Percentiles rank a stretch among this genome's conserved stretches.
Conservation (phyloP, 345 rosid genomes). For the Bruguiera parviflora region DNA sequence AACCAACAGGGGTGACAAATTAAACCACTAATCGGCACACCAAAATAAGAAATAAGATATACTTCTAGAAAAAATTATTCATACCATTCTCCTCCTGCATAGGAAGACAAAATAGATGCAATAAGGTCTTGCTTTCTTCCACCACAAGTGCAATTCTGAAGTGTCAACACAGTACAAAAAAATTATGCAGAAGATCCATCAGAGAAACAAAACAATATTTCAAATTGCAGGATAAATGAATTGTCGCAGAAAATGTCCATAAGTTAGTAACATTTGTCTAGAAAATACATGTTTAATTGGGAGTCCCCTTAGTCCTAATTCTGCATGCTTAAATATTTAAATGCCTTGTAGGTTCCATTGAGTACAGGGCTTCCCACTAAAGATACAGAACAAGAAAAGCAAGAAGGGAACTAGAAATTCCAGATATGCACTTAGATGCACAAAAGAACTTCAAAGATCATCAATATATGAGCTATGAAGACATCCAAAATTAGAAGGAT, state of each 20-base stretch:
- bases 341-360: background rate
- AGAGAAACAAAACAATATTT: slow-evolving; percentile 14
- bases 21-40: slow-evolving; percentile 2
- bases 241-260: background rate
- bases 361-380: background rate
- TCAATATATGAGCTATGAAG: slow-evolving; percentile 42
- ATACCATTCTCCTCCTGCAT: slow-evolving; percentile 55
- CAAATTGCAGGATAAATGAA: slow-evolving; percentile 10
- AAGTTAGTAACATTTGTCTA: background rate
- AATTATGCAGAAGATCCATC: slow-evolving; percentile 10
- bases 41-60: background rate
- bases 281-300: background rate
- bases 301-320: background rate
- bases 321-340: background rate
- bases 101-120: slow-evolving; percentile 48
- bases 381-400: background rate
- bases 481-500: slow-evolving; percentile 55
- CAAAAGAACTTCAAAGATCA: background rate
- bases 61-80: slow-evolving; percentile 7
- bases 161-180: slow-evolving; percentile 11
- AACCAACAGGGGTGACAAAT: slow-evolving; percentile 13
- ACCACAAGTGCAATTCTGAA: slow-evolving; percentile 45
- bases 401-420: background rate
- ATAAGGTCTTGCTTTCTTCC: slow-evolving; percentile 69
- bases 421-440: background rate